Percentiles rank a stretch among this genome's conserved stretches.
phyloP scores from a whole-genome alignment of 2,329 filamentous ascomycete species.

The Monilinia laxa region DNA sequence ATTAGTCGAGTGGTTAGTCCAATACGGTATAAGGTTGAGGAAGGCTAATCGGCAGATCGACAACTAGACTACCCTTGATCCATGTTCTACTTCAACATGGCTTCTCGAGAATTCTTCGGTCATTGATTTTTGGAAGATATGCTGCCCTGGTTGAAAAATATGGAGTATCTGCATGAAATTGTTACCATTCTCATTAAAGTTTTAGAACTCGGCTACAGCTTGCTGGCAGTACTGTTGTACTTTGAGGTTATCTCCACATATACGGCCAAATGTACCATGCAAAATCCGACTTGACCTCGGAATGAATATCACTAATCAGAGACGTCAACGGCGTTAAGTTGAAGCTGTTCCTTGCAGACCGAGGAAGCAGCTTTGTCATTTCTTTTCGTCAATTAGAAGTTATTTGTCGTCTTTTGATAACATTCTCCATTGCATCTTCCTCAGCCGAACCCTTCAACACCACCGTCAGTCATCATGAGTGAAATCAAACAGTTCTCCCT shows the following conservation, averaged over 20 bases:
- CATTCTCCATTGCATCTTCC: neutral
- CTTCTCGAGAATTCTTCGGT: neutral
- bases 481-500: conserved; percentile 28
- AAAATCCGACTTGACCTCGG: neutral
- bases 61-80: neutral
- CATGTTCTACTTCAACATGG: neutral
- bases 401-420: neutral
- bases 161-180: neutral
- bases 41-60: neutral
- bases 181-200: neutral
- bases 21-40: too few species aligned
- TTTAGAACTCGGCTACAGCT: neutral
- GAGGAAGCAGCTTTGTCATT: neutral
- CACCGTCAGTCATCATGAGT: conserved; percentile 18
- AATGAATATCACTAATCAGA: neutral
- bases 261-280: neutral
- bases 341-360: neutral
- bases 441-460: neutral
- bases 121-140: neutral
- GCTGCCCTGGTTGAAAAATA: neutral
- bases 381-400: neutral
- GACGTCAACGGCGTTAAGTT: neutral
- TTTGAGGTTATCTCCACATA: conserved; percentile 7
- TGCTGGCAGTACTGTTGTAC: neutral
- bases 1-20: neutral